Conservation (phyloP, 2,329 filamentous ascomycete genomes). For the Pseudogymnoascus pannorum region DNA sequence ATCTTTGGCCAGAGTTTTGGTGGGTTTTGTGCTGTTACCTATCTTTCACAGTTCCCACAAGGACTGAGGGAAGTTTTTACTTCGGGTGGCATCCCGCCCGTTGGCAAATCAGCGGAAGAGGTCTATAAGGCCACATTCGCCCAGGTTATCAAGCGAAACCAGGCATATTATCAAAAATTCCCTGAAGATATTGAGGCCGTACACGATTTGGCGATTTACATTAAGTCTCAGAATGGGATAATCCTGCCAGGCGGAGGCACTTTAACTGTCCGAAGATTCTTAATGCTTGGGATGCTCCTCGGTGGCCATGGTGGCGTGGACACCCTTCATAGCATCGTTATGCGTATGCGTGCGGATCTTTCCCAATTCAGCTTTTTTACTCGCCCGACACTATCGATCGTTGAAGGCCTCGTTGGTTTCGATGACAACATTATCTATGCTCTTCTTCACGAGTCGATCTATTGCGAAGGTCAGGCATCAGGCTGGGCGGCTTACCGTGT, state of each 20-base stretch:
- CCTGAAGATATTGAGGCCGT: slow-evolving; percentile 69
- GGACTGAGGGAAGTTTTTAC: slow-evolving; percentile 77
- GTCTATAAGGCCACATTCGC: slow-evolving; percentile 68
- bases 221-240: slow-evolving; percentile 52
- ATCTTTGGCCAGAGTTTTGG: slow-evolving; percentile 89
- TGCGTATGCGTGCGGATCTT: slow-evolving; percentile 65
- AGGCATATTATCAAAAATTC: slow-evolving; percentile 71
- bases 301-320: slow-evolving; percentile 75
- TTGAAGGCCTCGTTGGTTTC: slow-evolving; percentile 63
- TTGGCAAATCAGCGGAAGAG: slow-evolving; percentile 63
- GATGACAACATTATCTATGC: slow-evolving; percentile 78
- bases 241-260: slow-evolving; percentile 63
- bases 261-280: slow-evolving; percentile 66
- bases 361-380: slow-evolving; percentile 70
- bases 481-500: slow-evolving; percentile 70
- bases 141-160: slow-evolving; percentile 64
- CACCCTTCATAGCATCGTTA: slow-evolving; percentile 63
- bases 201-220: slow-evolving; percentile 56
- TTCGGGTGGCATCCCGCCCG: slow-evolving; percentile 74
- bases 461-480: slow-evolving; percentile 62
- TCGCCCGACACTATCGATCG: slow-evolving; percentile 56
- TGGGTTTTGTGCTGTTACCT: slow-evolving; percentile 77
- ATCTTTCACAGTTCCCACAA: slow-evolving; percentile 72
- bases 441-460: slow-evolving; percentile 80
- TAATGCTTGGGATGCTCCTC: slow-evolving; percentile 71